phyloP scores from a whole-genome alignment of 2,329 filamentous ascomycete genomes.

The Colletotrichum kahawae region DNA sequence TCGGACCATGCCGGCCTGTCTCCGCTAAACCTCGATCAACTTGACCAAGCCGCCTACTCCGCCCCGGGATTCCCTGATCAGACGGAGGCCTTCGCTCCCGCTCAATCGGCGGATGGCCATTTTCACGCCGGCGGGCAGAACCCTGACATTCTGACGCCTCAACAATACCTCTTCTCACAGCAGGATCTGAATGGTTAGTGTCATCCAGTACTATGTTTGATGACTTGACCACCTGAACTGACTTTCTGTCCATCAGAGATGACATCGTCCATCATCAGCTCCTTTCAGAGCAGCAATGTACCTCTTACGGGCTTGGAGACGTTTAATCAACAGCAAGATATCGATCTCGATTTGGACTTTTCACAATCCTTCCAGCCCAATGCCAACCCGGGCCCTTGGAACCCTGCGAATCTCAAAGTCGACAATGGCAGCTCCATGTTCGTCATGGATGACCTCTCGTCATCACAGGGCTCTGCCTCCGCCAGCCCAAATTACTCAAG shows the following conservation, averaged over 20 bases:
- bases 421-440: conserved; percentile 35
- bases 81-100: conserved; percentile 34
- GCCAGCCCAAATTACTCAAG: conserved; percentile 26
- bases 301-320: conserved; percentile 27
- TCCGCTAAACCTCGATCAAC: conserved; percentile 43
- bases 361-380: conserved; percentile 36
- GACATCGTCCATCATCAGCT: conserved; percentile 31
- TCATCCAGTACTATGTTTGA: not conserved
- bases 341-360: conserved; percentile 43
- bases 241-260: conserved; percentile 28
- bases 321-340: conserved; percentile 30
- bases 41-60: conserved; percentile 40
- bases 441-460: conserved; percentile 43
- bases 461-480: conserved; percentile 35
- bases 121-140: conserved; percentile 32
- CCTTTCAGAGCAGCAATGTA: conserved; percentile 33
- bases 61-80: conserved; percentile 37
- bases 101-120: conserved; percentile 31
- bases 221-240: not conserved
- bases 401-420: conserved; percentile 38
- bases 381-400: conserved; percentile 44
- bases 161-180: conserved; percentile 43
- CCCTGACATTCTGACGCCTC: conserved; percentile 39
- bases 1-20: conserved; percentile 40
- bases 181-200: conserved; percentile 37